Evolutionary conservation across 305 asterid genomes (phyloP).

Genomic region (Fraxinus baroniana): DNA sequence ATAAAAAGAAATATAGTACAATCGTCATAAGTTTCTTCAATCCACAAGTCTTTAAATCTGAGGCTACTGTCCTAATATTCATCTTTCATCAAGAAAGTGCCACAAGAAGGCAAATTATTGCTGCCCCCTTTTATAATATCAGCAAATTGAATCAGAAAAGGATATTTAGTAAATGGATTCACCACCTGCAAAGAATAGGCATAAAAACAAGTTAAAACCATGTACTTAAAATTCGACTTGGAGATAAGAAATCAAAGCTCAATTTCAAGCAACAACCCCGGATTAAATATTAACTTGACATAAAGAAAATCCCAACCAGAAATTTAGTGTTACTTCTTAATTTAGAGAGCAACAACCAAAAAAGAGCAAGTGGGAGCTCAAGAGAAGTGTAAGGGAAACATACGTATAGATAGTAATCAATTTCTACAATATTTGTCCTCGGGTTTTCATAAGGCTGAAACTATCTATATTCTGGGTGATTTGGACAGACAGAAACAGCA

Average conservation of each 20-base stretch:
- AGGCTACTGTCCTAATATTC: not conserved
- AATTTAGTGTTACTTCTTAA: not conserved
- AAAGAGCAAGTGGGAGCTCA: not conserved
- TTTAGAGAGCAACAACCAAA: not conserved
- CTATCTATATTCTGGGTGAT: not conserved
- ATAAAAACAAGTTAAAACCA: constrained; percentile 17
- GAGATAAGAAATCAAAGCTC: not conserved
- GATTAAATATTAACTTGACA: not conserved
- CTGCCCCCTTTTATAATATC: not conserved
- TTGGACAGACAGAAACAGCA: not conserved
- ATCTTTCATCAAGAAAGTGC: not conserved
- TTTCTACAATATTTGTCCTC: not conserved
- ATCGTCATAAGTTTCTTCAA: not conserved
- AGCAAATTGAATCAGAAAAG: constrained; percentile 35
- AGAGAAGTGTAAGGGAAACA: not conserved
- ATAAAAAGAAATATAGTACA: not conserved
- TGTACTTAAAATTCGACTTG: not conserved
- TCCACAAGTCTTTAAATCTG: not conserved
- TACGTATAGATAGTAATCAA: not conserved
- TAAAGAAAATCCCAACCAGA: not conserved
- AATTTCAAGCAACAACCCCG: not conserved
- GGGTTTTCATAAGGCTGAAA: not conserved
- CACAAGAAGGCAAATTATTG: constrained; percentile 1
- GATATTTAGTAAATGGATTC: constrained; percentile 95
- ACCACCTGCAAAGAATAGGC: constrained; percentile 62